Base-by-base conservation (phyloP, 176 grass and related monocot genomes). In the Tillandsia fasciculata region DNA sequence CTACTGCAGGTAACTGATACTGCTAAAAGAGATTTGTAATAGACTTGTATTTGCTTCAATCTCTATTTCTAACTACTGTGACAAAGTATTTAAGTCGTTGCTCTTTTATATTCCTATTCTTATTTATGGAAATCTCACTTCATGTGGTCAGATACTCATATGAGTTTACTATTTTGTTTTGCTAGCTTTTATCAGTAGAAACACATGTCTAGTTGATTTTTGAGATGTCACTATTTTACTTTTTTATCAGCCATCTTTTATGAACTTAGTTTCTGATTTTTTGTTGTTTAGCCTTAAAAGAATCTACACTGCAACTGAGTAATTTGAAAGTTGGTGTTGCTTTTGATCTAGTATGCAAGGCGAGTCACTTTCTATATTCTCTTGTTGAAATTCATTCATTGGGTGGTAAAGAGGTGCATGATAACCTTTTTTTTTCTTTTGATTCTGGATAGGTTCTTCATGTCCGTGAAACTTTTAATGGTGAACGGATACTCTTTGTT, bases 301-400 rank as follows among this genome's bases (percentile, higher is more conserved):
- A 89, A 65, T 52, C 70, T 68, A 76, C 79, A 72, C 79, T 91
- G 56, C 69, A 84, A 68, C 53, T 96, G 75, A 82, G 65, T 65
- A 68, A 11, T 63, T 59, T 91, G 69, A 78, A 83, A 15, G 53
- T 75, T 28, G 81, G 74, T 76, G 64, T 52, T 76, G 64, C 72
- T 70, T 96, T 86, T 89, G 78, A 96, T 86, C 75, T 91, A 74
- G 58, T 96, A 73, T 96, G 92, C 81, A 89, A 91, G 92, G 92
- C 84, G 50, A 53, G 49, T 20, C 9, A 20, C 27, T 66, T 26
- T 14, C 18, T 18, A 22, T 3, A 48, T 42, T 15, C 11, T 1
- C 13, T 54, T 26, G 15, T 53, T 49, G 8, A 9, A 17, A 49
- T 12, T 42, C 7, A 53, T 53, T 28, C 27, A 66, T 50, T 27